Conservation (phyloP, 495 filamentous ascomycete genomes). For the Lophium mytilinum region DNA sequence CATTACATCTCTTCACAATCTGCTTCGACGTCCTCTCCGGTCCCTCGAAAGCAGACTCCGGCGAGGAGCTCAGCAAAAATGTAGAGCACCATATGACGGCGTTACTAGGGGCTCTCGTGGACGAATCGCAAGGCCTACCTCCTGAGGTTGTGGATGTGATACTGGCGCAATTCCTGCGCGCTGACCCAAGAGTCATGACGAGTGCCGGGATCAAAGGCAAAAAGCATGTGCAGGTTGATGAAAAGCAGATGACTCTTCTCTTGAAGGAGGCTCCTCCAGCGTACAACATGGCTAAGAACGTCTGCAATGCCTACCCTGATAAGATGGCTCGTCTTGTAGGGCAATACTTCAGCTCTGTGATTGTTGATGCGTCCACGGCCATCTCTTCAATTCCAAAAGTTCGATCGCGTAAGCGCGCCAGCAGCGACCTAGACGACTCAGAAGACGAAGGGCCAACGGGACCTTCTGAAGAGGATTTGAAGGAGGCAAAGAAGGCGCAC, state of each 20-base stretch:
- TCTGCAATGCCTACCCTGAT: conserved; percentile 84
- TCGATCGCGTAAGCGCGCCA: conserved; percentile 14
- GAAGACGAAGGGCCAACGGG: conserved; percentile 58
- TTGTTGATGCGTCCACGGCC: conserved; percentile 69
- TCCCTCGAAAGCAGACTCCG: conserved; percentile 59
- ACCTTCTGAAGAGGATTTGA: conserved; percentile 73
- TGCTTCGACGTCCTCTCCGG: conserved; percentile 92
- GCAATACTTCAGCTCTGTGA: conserved; percentile 95
- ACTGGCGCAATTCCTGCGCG: conserved; percentile 87
- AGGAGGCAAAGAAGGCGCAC: conserved; percentile 84
- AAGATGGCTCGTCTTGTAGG: conserved; percentile 90
- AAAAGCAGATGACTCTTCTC: conserved; percentile 69
- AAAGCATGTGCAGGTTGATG: conserved; percentile 53
- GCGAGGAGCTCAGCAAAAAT: conserved; percentile 77
- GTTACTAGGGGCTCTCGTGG: conserved; percentile 74
- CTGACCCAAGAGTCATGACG: conserved; percentile 53
- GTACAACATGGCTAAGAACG: conserved; percentile 90
- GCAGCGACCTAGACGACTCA: conserved; percentile 53
- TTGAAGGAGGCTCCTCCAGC: conserved; percentile 81
- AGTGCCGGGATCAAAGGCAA: conserved; percentile 39
- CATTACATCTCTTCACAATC: conserved; percentile 68
- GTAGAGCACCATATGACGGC: conserved; percentile 88
- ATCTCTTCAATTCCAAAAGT: background rate
- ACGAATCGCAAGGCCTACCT: conserved; percentile 75
- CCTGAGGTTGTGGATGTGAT: conserved; percentile 84